These are phyloP conservation scores for Rehmannia glutinosa DNA, from an alignment of 257 asterid genomes.

Conservation along the genomic window DNA sequence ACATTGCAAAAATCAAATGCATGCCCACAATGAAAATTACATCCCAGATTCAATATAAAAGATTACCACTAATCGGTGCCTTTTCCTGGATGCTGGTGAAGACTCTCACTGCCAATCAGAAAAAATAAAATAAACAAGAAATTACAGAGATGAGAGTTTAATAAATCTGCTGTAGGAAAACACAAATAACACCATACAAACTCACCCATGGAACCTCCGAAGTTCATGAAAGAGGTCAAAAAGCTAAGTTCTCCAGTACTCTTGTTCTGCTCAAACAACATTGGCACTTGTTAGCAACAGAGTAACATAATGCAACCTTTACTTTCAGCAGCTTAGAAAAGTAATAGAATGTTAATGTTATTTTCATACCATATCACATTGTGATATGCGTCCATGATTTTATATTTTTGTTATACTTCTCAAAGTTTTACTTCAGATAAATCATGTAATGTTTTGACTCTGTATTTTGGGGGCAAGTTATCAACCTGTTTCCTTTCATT, in stretches of 20 bases:
- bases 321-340: no score
- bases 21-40: no score
- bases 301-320: no score
- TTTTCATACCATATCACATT: no score
- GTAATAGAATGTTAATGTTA: no score
- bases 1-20: no score
- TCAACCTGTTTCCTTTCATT: not conserved
- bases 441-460: not conserved
- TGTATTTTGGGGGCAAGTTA: not conserved
- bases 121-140: no score
- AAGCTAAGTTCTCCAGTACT: constrained; percentile 98
- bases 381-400: not conserved
- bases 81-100: constrained; percentile 92
- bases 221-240: constrained; percentile 85
- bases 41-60: no score
- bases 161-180: not conserved
- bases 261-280: constrained; percentile 60
- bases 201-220: constrained; percentile 86
- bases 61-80: constrained; percentile 87
- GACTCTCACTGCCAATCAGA: constrained; percentile 70
- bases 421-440: not conserved
- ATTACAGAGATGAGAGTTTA: no score
- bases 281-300: constrained; percentile 18
- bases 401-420: no score
- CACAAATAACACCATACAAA: constrained; percentile 1